phyloP scores from a whole-genome alignment of 208 protist species.

The Leishmania amazonensis region DNA sequence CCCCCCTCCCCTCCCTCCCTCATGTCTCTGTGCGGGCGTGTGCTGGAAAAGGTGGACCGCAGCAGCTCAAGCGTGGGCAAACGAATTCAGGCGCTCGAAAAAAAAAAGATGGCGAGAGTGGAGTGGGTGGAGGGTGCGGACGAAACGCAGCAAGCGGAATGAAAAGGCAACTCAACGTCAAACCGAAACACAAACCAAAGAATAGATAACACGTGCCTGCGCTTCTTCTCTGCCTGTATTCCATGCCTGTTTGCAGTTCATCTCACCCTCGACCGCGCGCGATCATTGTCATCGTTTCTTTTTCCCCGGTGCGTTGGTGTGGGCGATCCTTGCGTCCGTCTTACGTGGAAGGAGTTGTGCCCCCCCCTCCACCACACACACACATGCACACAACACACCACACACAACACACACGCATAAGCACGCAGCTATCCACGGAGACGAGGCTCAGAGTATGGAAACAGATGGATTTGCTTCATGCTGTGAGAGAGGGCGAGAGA shows the following conservation, averaged over 20 bases:
- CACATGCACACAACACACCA: background rate
- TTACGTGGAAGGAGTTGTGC: background rate
- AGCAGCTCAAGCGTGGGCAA: background rate
- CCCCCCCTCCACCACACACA: background rate
- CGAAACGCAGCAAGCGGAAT: background rate
- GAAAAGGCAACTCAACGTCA: background rate
- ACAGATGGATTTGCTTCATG: background rate
- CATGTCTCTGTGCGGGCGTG: background rate
- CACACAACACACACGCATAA: conserved; percentile 3
- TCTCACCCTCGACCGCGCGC: background rate
- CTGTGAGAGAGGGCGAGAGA: background rate
- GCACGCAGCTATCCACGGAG: background rate
- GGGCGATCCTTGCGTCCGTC: background rate
- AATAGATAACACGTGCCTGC: background rate
- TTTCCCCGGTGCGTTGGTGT: background rate
- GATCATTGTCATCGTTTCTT: conserved; percentile 1
- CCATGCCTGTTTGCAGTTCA: background rate
- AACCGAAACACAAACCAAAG: too few relatives aligned
- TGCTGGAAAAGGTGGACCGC: background rate
- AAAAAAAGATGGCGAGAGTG: background rate
- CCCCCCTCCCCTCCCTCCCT: background rate
- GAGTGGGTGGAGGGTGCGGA: background rate
- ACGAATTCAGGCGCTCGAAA: background rate
- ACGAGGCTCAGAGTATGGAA: background rate
- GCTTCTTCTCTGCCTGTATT: background rate